These are phyloP conservation scores for Multifurca ochricompacta DNA, from an alignment of 768 basidiomycete genomes.

Conservation along the genomic window DNA sequence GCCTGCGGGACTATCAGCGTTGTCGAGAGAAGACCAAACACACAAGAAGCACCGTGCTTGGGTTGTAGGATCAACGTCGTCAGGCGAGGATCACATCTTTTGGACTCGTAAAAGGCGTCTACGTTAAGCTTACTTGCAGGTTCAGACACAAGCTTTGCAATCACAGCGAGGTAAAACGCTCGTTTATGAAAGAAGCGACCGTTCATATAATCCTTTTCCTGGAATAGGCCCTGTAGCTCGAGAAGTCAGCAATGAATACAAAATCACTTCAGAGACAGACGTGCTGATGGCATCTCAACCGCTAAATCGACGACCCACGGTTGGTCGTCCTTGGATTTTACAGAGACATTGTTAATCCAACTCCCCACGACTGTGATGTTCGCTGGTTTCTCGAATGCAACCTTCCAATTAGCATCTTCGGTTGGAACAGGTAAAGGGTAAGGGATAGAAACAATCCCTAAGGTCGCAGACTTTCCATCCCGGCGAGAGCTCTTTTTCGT, in stretches of 20 bases:
- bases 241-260: background rate
- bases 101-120: conserved; percentile 53
- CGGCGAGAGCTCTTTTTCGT: conserved; percentile 3
- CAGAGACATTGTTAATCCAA: conserved; percentile 72
- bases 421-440: conserved; percentile 63
- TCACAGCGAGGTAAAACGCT: conserved; percentile 77
- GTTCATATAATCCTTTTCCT: conserved; percentile 91
- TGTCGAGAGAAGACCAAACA: background rate
- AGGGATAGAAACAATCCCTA: conserved; percentile 44
- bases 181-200: conserved; percentile 88
- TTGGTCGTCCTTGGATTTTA: conserved; percentile 59
- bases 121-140: conserved; percentile 42
- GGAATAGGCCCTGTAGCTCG: conserved; percentile 60
- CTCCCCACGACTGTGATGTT: conserved; percentile 78
- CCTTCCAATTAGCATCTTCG: conserved; percentile 82
- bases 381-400: conserved; percentile 68
- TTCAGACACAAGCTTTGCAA: conserved; percentile 54
- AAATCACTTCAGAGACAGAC: background rate
- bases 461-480: background rate
- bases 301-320: conserved; percentile 72
- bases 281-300: conserved; percentile 79
- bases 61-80: conserved; percentile 58
- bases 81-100: conserved; percentile 52
- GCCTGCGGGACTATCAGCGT: conserved; percentile 31
- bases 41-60: conserved; percentile 36